Evolutionary conservation across 2,329 filamentous ascomycete genomes (phyloP).

Genomic region (Paecilomyces formosus): DNA sequence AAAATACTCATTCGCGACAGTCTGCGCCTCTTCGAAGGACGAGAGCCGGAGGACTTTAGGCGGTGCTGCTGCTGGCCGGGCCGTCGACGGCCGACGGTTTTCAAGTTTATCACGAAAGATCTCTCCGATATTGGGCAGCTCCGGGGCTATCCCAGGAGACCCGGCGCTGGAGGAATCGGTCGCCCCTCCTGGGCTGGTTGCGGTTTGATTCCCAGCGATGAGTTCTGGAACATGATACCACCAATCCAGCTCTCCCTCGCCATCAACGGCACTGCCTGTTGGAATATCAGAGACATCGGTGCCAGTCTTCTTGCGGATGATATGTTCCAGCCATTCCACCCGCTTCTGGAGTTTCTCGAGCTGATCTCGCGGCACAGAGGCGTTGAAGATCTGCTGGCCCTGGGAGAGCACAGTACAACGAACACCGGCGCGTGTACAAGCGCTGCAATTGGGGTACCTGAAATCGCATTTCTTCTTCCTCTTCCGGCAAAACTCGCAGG

Average conservation of each 20-base stretch:
- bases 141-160: constrained; percentile 16
- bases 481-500: constrained; percentile 34
- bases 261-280: constrained; percentile 25
- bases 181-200: constrained; percentile 13
- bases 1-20: constrained; percentile 25
- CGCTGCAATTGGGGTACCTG: constrained; percentile 33
- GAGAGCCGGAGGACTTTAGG: constrained; percentile 25
- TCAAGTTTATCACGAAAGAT: constrained; percentile 33
- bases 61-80: constrained; percentile 21
- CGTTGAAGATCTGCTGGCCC: constrained; percentile 28
- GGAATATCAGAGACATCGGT: constrained; percentile 23
- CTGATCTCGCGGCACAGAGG: constrained; percentile 31
- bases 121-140: constrained; percentile 31
- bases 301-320: constrained; percentile 27
- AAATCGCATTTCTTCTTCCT: constrained; percentile 37
- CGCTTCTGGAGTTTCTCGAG: constrained; percentile 32
- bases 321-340: constrained; percentile 30
- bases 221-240: constrained; percentile 33
- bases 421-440: constrained; percentile 32
- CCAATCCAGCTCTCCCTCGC: constrained; percentile 26
- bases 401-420: constrained; percentile 32
- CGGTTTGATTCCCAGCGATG: constrained; percentile 20
- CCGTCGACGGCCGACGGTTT: constrained; percentile 26
- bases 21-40: constrained; percentile 28
- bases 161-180: constrained; percentile 11